Conservation (phyloP, 75 land plant species). For the Larix kaempferi region DNA sequence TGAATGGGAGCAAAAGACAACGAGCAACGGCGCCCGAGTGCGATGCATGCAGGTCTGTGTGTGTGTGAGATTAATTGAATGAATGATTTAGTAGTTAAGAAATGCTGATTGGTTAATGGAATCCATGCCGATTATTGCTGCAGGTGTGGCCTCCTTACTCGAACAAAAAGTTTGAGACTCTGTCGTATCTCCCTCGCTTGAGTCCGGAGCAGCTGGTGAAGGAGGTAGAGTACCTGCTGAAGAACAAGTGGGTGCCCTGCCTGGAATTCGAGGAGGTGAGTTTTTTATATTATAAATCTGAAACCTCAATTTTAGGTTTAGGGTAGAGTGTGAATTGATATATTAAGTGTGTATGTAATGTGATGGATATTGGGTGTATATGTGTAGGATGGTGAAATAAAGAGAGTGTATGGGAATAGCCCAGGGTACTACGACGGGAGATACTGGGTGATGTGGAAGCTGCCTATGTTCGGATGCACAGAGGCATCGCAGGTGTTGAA, state of each 20-base stretch:
- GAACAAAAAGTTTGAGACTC: slow-evolving; percentile 60
- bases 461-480: slow-evolving; percentile 89
- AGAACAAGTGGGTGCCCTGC: slow-evolving; percentile 55
- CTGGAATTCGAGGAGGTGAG: slow-evolving; percentile 58
- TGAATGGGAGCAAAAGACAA: slow-evolving; percentile 6
- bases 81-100: not conserved
- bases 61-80: not conserved
- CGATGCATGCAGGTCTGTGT: slow-evolving; percentile 52
- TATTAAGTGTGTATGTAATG: not conserved
- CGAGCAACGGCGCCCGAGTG: slow-evolving; percentile 61
- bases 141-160: slow-evolving; percentile 51
- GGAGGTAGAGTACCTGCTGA: slow-evolving; percentile 62
- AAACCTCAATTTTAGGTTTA: not conserved
- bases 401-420: slow-evolving; percentile 35
- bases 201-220: slow-evolving; percentile 31
- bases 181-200: slow-evolving; percentile 65
- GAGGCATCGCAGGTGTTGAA: slow-evolving; percentile 54
- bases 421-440: slow-evolving; percentile 83
- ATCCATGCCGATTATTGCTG: not conserved
- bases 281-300: not conserved
- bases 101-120: not conserved
- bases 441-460: slow-evolving; percentile 92
- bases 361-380: not conserved
- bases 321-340: not conserved
- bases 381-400: slow-evolving; percentile 33